Conservation (phyloP, 2,329 filamentous ascomycete genomes). For the Calonectria crousiana region DNA sequence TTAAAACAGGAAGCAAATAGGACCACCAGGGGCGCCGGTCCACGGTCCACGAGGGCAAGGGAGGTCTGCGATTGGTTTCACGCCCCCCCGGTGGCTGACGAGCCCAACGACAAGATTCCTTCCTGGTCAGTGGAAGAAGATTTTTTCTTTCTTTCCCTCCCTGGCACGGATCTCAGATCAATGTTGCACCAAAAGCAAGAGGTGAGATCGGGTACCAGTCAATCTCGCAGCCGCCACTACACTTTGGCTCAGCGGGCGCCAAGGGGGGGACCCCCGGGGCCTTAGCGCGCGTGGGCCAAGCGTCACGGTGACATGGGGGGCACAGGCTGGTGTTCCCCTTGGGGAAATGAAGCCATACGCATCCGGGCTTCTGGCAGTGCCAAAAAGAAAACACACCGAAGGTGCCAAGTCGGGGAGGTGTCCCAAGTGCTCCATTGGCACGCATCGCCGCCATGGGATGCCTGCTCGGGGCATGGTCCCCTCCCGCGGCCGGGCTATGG, state of each 20-base stretch:
- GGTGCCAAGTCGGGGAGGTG: constrained; percentile 6
- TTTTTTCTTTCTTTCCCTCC: background rate
- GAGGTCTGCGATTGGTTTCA: constrained; percentile 31
- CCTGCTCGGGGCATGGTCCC: constrained; percentile 12
- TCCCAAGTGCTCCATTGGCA: background rate
- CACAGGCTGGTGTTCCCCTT: background rate
- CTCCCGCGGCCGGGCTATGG: background rate
- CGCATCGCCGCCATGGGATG: constrained; percentile 4
- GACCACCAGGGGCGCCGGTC: constrained; percentile 16
- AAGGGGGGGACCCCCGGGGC: background rate
- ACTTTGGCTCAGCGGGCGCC: background rate
- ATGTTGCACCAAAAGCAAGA: constrained; percentile 29
- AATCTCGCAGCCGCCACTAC: constrained; percentile 31
- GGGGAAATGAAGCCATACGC: constrained; percentile 23
- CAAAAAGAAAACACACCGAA: background rate
- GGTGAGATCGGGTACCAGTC: constrained; percentile 44
- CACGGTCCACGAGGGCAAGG: constrained; percentile 39
- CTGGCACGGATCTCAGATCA: constrained; percentile 31
- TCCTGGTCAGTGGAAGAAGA: background rate
- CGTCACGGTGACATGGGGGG: constrained; percentile 29
- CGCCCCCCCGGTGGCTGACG: background rate
- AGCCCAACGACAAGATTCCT: background rate
- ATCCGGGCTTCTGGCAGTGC: background rate
- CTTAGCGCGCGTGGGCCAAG: constrained; percentile 26
- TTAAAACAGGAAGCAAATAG: background rate